Evolutionary conservation across 768 basidiomycete genomes (phyloP).

Genomic region (Kwoniella pini): DNA sequence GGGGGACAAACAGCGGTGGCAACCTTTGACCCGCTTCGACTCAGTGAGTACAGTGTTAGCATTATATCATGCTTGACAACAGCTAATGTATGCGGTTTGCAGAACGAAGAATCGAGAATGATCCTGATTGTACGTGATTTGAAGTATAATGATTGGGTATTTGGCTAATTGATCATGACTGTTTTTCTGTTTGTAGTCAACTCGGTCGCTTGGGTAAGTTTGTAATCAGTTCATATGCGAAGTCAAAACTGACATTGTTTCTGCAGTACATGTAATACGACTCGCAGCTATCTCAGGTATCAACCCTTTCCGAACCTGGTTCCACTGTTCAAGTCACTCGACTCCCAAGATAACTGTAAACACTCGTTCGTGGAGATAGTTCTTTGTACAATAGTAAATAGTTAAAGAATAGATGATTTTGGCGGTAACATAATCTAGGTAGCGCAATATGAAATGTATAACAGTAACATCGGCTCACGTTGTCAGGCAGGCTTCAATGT

Average conservation of each 20-base stretch:
- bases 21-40: constrained; percentile 31
- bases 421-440: too few species aligned
- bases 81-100: not conserved
- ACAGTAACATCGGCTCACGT: too few species aligned
- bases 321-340: too few species aligned
- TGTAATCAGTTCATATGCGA: not conserved
- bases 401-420: too few species aligned
- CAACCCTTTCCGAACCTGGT: too few species aligned
- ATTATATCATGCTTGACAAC: not conserved
- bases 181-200: constrained; percentile 26
- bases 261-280: constrained; percentile 24
- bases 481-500: too few species aligned
- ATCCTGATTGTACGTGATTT: constrained; percentile 5
- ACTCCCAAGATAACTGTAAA: too few species aligned
- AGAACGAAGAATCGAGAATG: constrained; percentile 37
- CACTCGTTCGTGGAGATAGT: too few species aligned
- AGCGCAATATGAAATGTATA: too few species aligned
- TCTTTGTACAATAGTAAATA: too few species aligned
- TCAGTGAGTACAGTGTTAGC: constrained; percentile 7
- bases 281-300: too few species aligned
- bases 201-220: constrained; percentile 27
- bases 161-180: not conserved
- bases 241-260: not conserved
- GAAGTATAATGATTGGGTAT: not conserved
- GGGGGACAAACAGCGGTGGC: constrained; percentile 2